phyloP scores from a whole-genome alignment of 2,329 filamentous ascomycete species.

The Aspergillus latus region DNA sequence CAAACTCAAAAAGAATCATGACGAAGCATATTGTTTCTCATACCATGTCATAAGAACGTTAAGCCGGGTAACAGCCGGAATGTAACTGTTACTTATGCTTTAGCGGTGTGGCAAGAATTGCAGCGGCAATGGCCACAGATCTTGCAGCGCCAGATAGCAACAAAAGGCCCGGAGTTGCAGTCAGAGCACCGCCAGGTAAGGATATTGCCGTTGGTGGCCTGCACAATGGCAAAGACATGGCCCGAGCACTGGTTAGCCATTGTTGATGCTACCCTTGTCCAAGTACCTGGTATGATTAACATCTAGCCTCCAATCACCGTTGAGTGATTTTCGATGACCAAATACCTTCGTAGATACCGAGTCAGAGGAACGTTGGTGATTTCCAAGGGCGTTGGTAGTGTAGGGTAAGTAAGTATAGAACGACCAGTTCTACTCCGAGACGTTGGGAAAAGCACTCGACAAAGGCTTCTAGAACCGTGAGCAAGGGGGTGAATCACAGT shows the following conservation, averaged over 20 bases:
- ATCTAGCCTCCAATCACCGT: not conserved
- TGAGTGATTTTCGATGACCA: not conserved
- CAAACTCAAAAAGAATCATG: not conserved
- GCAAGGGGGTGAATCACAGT: slow-evolving; percentile 14
- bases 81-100: slow-evolving; percentile 28
- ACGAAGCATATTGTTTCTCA: not conserved
- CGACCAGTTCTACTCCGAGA: not conserved
- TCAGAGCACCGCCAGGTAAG: slow-evolving; percentile 46
- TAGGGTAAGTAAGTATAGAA: not conserved
- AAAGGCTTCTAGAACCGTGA: slow-evolving; percentile 1
- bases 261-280: slow-evolving; percentile 11
- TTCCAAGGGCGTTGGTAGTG: not conserved
- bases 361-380: slow-evolving; percentile 7
- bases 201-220: slow-evolving; percentile 44
- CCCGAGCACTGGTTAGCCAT: slow-evolving; percentile 45
- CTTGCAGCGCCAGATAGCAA: slow-evolving; percentile 47
- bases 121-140: slow-evolving; percentile 44
- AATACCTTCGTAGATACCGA: slow-evolving; percentile 7
- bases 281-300: slow-evolving; percentile 6
- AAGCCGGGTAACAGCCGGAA: slow-evolving; percentile 9
- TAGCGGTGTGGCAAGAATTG: slow-evolving; percentile 41
- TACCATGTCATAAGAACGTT: slow-evolving; percentile 13
- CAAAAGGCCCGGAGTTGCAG: slow-evolving; percentile 43
- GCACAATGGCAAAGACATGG: slow-evolving; percentile 41
- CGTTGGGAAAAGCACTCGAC: not conserved